Conservation (phyloP, 306 rosid genomes). For the Neltuma alba region DNA sequence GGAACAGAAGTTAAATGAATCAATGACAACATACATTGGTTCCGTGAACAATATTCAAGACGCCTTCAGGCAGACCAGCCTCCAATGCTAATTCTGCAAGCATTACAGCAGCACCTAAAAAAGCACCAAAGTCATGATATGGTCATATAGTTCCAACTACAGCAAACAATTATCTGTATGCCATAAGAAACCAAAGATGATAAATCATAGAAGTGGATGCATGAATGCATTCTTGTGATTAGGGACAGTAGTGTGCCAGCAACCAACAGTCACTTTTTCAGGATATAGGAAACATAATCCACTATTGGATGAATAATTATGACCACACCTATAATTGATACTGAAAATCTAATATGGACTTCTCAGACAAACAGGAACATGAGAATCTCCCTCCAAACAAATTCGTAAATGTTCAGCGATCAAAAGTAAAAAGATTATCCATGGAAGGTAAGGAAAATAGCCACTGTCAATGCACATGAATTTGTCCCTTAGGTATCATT, state of each 20-base stretch:
- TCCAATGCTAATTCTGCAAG: conserved; percentile 95
- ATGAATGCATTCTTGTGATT: conserved; percentile 2
- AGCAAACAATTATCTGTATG: background rate
- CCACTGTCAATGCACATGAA: background rate
- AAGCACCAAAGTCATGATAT: conserved; percentile 27
- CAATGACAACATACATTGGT: conserved; percentile 63
- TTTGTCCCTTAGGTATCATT: background rate
- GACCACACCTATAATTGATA: background rate
- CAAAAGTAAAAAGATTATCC: background rate
- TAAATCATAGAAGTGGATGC: background rate
- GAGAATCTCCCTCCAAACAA: background rate
- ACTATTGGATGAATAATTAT: background rate
- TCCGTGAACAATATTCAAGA: conserved; percentile 92
- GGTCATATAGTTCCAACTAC: conserved; percentile 13
- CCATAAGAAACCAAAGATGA: background rate
- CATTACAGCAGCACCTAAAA: conserved; percentile 79
- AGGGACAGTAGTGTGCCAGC: background rate
- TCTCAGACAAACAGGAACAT: background rate
- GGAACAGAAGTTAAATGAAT: conserved; percentile 26
- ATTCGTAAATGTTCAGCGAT: background rate
- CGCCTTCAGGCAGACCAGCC: conserved; percentile 96
- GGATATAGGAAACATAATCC: background rate
- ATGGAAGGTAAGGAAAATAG: background rate
- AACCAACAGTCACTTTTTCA: background rate
- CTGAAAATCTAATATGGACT: background rate